These are phyloP conservation scores for Puccinellia tenuiflora DNA, from an alignment of 176 grass and related monocot genomes.

Conservation along the genomic window DNA sequence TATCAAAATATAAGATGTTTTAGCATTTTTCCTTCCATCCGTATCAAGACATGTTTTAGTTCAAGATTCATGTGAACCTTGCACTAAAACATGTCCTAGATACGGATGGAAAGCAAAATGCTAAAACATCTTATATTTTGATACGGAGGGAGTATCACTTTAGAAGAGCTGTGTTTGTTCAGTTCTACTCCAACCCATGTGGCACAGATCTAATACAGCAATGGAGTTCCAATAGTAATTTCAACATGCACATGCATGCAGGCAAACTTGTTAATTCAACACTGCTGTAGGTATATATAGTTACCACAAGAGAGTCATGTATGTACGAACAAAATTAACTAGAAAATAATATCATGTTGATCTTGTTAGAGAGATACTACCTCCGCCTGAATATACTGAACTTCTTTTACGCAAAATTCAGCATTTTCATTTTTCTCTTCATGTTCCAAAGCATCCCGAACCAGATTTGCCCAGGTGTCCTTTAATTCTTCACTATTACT, in stretches of 20 bases:
- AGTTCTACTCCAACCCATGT: not conserved
- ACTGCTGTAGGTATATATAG: not conserved
- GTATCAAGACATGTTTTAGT: too few species aligned
- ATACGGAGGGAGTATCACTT: too few species aligned
- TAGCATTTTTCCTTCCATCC: too few species aligned
- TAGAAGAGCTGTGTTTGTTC: constrained; percentile 1
- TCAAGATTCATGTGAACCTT: too few species aligned
- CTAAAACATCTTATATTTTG: too few species aligned
- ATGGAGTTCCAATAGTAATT: constrained; percentile 14
- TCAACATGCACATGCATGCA: not conserved
- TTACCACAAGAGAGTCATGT: not conserved
- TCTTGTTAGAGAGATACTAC: constrained; percentile 32
- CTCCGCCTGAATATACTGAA: constrained; percentile 98
- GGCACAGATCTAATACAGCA: constrained; percentile 1
- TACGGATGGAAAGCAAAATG: too few species aligned
- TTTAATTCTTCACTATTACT: constrained; percentile 70
- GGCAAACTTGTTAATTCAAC: constrained; percentile 4
- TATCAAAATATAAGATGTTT: too few species aligned
- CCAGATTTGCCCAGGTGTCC: constrained; percentile 72
- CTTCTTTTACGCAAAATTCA: constrained; percentile 88
- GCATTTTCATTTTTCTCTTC: constrained; percentile 84
- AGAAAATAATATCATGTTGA: not conserved
- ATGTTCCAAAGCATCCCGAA: constrained; percentile 69
- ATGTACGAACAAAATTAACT: not conserved
- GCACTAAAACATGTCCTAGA: too few species aligned